These are phyloP conservation scores for Stylonectria norvegica DNA, from an alignment of 2,329 filamentous ascomycete species.

Conservation along the genomic window DNA sequence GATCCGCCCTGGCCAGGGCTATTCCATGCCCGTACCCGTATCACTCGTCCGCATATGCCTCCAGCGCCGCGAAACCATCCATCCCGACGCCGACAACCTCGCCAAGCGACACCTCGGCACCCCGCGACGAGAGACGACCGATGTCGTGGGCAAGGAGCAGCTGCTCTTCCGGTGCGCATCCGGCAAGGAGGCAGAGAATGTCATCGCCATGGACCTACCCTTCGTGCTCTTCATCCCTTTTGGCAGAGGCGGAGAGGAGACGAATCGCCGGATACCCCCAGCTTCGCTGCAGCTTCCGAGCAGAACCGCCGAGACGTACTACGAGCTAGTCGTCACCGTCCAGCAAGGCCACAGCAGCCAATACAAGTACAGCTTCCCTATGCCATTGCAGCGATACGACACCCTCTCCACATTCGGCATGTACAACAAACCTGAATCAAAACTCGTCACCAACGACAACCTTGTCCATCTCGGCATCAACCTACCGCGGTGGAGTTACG, in stretches of 20 bases:
- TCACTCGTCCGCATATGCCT: constrained; percentile 93
- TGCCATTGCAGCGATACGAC: constrained; percentile 90
- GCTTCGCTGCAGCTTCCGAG: constrained; percentile 87
- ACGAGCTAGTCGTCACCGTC: constrained; percentile 93
- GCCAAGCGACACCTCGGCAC: constrained; percentile 89
- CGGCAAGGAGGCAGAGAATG: constrained; percentile 80
- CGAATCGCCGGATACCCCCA: constrained; percentile 83
- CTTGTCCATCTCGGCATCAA: constrained; percentile 89
- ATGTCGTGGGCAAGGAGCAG: constrained; percentile 94
- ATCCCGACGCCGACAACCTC: constrained; percentile 90
- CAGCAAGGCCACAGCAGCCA: constrained; percentile 86
- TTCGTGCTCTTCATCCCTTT: constrained; percentile 98
- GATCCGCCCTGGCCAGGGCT: constrained; percentile 80
- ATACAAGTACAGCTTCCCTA: constrained; percentile 86
- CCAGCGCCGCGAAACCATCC: constrained; percentile 91
- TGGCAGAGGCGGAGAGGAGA: constrained; percentile 84
- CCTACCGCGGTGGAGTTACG: constrained; percentile 93
- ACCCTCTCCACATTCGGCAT: constrained; percentile 98
- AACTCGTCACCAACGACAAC: constrained; percentile 82
- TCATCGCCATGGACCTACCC: constrained; percentile 93
- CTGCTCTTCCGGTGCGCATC: constrained; percentile 82
- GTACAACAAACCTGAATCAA: constrained; percentile 94
- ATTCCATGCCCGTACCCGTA: constrained; percentile 83
- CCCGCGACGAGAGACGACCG: constrained; percentile 83
- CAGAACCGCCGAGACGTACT: constrained; percentile 93